Percentiles rank a stretch among this genome's conserved stretches.
These are phyloP conservation scores for Phaeosphaeriaceae sp. DNA, from an alignment of 2,329 filamentous ascomycete species.

Conservation along the genomic window DNA sequence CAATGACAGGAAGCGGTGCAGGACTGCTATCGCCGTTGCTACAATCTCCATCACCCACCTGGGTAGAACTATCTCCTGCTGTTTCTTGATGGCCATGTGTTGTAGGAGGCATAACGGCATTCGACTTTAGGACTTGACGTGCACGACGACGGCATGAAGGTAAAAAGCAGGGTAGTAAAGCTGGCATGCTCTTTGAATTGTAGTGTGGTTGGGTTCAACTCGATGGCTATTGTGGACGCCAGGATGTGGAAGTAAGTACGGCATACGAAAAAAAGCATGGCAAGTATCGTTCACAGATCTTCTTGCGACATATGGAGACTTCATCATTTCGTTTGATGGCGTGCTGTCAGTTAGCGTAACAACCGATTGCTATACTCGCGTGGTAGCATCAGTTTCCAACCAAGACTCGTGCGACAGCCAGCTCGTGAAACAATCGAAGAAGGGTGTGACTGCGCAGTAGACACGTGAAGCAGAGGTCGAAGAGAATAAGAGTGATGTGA, in stretches of 20 bases:
- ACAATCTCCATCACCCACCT: constrained; percentile 1
- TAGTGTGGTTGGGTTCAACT: background rate
- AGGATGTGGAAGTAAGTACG: background rate
- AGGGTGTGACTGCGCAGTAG: background rate
- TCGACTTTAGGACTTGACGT: background rate
- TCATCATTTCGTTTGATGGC: background rate
- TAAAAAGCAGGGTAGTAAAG: constrained; percentile 16
- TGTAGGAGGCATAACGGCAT: background rate
- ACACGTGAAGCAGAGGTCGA: background rate
- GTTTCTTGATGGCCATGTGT: constrained; percentile 6
- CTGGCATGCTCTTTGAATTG: constrained; percentile 9
- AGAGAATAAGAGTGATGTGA: background rate
- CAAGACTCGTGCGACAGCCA: background rate
- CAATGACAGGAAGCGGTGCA: constrained; percentile 15
- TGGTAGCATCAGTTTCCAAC: background rate
- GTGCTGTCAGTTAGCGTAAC: background rate
- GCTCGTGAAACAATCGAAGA: background rate
- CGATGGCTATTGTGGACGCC: background rate
- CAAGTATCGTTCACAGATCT: background rate
- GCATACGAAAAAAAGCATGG: background rate
- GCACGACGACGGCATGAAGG: constrained; percentile 15
- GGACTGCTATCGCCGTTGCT: constrained; percentile 1
- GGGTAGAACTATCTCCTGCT: background rate
- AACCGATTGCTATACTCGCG: background rate
- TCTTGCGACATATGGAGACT: no score